A percentile compares a stretch with the other conserved stretches of the same genome.
These are phyloP conservation scores for Mallotus nudiflorus DNA, from an alignment of 345 rosid species.

Conservation along the genomic window DNA sequence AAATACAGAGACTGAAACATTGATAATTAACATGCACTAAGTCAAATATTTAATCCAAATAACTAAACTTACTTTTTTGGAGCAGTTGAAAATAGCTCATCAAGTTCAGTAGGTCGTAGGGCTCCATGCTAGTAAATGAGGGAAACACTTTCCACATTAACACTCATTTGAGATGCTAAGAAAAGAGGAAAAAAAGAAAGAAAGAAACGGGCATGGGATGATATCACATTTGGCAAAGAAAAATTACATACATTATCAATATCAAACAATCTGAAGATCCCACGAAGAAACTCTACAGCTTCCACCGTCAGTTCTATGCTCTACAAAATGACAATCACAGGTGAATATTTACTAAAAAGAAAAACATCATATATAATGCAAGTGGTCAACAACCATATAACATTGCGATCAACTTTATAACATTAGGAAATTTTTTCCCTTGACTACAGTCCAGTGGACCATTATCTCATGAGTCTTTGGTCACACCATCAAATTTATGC, in stretches of 20 bases:
- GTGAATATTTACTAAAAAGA: conserved; percentile 4
- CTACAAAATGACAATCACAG: conserved; percentile 38
- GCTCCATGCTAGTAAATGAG: conserved; percentile 66
- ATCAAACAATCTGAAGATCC: conserved; percentile 66
- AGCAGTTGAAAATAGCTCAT: conserved; percentile 72
- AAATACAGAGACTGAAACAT: too few species aligned
- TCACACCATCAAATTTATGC: too few species aligned
- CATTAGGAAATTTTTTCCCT: too few species aligned
- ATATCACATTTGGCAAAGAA: conserved; percentile 6
- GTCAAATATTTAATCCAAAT: conserved; percentile 3
- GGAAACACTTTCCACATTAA: conserved; percentile 18
- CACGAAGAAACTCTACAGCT: conserved; percentile 59
- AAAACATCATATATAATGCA: too few species aligned
- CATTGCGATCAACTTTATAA: too few species aligned
- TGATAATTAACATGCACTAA: not conserved
- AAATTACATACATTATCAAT: conserved; percentile 57
- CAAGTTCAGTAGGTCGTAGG: conserved; percentile 56
- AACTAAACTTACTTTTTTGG: conserved; percentile 59
- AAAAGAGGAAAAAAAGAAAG: not conserved
- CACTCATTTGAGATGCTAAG: not conserved
- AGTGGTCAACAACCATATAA: too few species aligned
- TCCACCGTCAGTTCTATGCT: conserved; percentile 68
- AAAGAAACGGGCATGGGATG: not conserved
- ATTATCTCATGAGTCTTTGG: too few species aligned
- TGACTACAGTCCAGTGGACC: too few species aligned